phyloP scores from a whole-genome alignment of 2,329 filamentous ascomycete genomes.

The Colletotrichum sp. region DNA sequence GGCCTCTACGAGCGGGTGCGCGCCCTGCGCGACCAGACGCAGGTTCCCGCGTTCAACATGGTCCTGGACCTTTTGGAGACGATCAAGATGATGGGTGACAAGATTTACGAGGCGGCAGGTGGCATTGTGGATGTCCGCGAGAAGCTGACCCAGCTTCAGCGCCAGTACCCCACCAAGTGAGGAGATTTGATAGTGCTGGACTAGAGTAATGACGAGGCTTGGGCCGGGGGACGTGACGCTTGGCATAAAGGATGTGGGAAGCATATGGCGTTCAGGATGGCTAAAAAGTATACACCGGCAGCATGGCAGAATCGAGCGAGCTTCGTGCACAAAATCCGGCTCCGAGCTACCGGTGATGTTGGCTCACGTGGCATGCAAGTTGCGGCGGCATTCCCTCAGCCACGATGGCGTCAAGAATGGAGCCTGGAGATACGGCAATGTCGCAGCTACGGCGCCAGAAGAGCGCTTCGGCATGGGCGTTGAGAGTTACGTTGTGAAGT shows the following conservation, averaged over 20 bases:
- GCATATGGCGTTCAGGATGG: conserved; percentile 16
- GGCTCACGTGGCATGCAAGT: background rate
- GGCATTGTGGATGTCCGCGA: conserved; percentile 22
- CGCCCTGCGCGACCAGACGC: conserved; percentile 20
- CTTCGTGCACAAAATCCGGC: background rate
- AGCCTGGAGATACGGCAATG: background rate
- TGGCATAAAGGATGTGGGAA: background rate
- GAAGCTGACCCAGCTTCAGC: conserved; percentile 28
- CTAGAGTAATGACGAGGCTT: background rate
- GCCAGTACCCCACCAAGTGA: conserved; percentile 25
- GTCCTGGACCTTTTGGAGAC: conserved; percentile 22
- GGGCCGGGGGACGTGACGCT: background rate
- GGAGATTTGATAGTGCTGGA: conserved; percentile 26
- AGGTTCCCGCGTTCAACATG: conserved; percentile 21
- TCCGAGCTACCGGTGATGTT: background rate
- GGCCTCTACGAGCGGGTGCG: conserved; percentile 42
- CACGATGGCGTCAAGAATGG: background rate
- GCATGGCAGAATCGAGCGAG: background rate
- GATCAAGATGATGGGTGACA: conserved; percentile 24
- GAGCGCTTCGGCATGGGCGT: fast-evolving
- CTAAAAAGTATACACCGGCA: conserved; percentile 8
- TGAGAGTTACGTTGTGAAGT: background rate
- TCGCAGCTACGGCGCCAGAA: background rate
- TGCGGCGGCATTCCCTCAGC: background rate
- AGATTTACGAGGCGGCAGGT: conserved; percentile 21